Percentiles rank a stretch among this genome's conserved stretches.
Evolutionary conservation across 257 asterid genomes (phyloP).

Genomic region (Paulownia fortunei): DNA sequence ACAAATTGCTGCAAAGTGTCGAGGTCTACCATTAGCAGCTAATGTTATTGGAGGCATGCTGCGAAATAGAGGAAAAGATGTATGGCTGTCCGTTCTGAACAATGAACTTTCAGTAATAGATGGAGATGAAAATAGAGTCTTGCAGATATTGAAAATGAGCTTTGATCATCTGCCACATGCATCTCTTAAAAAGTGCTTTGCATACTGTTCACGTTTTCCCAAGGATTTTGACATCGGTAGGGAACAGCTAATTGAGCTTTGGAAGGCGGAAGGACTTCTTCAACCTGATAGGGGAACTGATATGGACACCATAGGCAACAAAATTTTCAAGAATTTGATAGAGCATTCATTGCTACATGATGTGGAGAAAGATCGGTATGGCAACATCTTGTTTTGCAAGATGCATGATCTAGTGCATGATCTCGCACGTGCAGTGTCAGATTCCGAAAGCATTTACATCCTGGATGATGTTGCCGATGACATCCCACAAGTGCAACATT

Average conservation of each 20-base stretch:
- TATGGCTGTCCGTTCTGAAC: background rate
- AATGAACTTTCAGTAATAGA: background rate
- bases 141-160: constrained; percentile 26
- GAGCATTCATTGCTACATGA: constrained; percentile 24
- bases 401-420: constrained; percentile 45
- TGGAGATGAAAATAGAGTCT: background rate
- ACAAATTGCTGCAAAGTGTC: background rate
- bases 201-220: constrained; percentile 31
- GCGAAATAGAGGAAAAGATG: background rate
- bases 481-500: background rate
- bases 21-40: constrained; percentile 1
- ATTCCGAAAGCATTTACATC: background rate
- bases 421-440: constrained; percentile 19
- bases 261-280: constrained; percentile 33
- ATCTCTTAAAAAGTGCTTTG: constrained; percentile 33
- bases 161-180: constrained; percentile 32
- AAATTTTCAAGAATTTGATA: background rate
- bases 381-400: constrained; percentile 24
- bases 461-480: background rate
- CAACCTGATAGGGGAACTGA: background rate
- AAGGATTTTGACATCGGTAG: background rate
- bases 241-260: constrained; percentile 3
- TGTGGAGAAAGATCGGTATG: constrained; percentile 17
- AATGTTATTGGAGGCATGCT: background rate
- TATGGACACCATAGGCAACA: constrained; percentile 16